Base-by-base conservation (phyloP, 192 early-diverging fungal species). In the Rhizoclosmatium sp. region DNA sequence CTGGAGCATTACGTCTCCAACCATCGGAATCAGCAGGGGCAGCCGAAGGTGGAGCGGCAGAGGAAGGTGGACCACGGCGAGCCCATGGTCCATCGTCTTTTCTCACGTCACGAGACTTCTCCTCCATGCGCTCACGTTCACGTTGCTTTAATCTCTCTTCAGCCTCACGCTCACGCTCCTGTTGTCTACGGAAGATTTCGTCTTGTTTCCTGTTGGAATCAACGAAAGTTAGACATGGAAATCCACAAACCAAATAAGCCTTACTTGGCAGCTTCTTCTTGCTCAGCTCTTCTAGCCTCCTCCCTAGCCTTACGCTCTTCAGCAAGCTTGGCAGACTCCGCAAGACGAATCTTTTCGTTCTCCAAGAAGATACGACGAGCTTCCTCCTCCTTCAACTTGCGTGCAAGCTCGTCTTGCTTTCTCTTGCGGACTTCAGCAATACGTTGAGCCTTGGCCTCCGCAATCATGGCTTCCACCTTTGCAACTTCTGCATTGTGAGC, bases 361-460 rank as follows among this genome's bases (percentile, higher is more conserved):
- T 84, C 83, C 60, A 77, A 51, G 40, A 48, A 47, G 39, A 49
- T 46, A 31, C 77, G 69, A 59, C 80, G 72, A 2, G 51, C 58
- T 40, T 72, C 80, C 21, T 74, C 67, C 47, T 82, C 78, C 66
- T 82, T 78, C 31, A 75, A 80, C 61, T 82, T 82, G 16, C 75
- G 78, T 46, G 76, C 82, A 3, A 65, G 78, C 65, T 90, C 84
- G 75, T 89, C 88, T 21, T 85, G 87, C 83, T 84, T 87, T 48
- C 78, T 82, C 64, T 87, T 85, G 71, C 85, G 83, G 80, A 87
- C 87, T 65, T 90, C 79, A 59, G 89, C 88, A 65, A 93, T 89
- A 60, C 95, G 88, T 39, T 86, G 83, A 58, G 87, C 85, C 87
- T 95, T 95, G 58, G 92, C 95, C 54, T 89, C 88, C 67, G 83